A percentile compares a stretch with the other conserved stretches of the same genome.
Conservation (phyloP, 192 early-diverging fungal genomes). For the Chytriomyces hyalinus region DNA sequence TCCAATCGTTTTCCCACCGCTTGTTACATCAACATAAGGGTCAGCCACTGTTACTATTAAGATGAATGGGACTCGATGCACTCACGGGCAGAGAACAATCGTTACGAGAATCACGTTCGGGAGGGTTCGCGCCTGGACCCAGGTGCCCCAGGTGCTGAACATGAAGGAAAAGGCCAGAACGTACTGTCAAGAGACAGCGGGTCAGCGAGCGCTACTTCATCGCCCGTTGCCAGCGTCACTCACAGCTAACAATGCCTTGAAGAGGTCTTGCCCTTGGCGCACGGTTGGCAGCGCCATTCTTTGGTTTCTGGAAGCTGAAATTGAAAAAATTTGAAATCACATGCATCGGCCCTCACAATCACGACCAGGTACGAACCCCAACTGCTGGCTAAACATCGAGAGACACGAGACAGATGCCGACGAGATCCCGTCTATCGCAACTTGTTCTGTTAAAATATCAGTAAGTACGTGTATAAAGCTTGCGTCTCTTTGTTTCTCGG, state of each 20-base stretch:
- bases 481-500: no score
- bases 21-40: no score
- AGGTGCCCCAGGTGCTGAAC: not conserved
- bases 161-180: conserved; percentile 12
- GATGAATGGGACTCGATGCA: not conserved
- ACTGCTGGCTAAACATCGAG: no score
- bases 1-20: conserved; percentile 24
- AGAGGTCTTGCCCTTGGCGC: not conserved
- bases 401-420: no score
- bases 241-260: not conserved
- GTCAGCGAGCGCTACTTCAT: not conserved
- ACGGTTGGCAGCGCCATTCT: not conserved
- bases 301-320: no score
- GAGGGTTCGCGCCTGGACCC: conserved; percentile 5
- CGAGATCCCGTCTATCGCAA: no score
- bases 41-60: not conserved
- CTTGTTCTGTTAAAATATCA: no score
- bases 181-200: not conserved
- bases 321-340: no score
- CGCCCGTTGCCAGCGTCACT: not conserved
- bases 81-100: conserved; percentile 8
- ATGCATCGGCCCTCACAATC: no score
- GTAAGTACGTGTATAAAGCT: no score
- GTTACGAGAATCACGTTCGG: not conserved
- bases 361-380: no score